Conservation (phyloP, 2,329 filamentous ascomycete species). For the Pestalotiopsis sp. region DNA sequence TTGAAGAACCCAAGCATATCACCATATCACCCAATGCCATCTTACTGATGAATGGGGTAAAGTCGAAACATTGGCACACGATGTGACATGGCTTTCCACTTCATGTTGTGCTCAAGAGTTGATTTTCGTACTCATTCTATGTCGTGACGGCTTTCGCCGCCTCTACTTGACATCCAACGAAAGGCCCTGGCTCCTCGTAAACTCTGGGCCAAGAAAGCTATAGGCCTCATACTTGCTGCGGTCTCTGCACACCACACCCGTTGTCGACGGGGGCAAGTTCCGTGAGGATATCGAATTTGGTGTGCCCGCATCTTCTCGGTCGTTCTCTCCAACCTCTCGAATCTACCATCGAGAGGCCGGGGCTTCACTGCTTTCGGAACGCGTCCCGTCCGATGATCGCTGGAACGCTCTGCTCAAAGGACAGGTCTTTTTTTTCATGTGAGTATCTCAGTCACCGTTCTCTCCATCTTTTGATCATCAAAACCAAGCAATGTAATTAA, state of each 20-base stretch:
- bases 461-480: conserved; percentile 10
- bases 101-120: background rate
- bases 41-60: background rate
- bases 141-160: background rate
- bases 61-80: background rate
- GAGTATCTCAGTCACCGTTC: conserved; percentile 7
- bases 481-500: conserved; percentile 8
- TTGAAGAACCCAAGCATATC: background rate
- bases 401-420: background rate
- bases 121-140: background rate
- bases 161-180: background rate
- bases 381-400: background rate
- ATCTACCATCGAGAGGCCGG: background rate
- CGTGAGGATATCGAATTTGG: background rate
- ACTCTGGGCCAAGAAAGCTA: background rate
- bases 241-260: background rate
- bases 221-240: background rate
- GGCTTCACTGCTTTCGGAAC: background rate
- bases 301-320: background rate
- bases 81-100: background rate
- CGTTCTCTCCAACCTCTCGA: background rate
- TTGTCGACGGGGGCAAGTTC: background rate
- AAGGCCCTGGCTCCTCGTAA: background rate
- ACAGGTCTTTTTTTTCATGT: conserved; percentile 2
- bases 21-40: background rate